These are phyloP conservation scores for Phytophthora boehmeriae DNA, from an alignment of 352 stramenopile species.

Conservation along the genomic window DNA sequence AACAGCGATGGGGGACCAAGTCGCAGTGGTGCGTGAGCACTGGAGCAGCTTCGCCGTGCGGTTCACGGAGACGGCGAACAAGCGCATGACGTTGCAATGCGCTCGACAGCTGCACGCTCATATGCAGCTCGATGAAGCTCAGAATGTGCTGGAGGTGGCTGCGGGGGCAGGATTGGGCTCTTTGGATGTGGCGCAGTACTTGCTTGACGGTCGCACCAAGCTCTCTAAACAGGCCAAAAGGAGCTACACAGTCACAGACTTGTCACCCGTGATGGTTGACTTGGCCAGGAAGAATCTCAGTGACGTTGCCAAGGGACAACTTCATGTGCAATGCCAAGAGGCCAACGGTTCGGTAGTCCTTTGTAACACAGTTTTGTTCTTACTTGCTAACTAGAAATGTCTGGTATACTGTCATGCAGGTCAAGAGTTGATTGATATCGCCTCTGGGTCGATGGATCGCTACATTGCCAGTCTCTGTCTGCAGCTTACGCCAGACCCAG, in stretches of 20 bases:
- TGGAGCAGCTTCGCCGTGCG: slow-evolving; percentile 45
- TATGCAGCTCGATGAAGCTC: slow-evolving; percentile 50
- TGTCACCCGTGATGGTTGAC: slow-evolving; percentile 50
- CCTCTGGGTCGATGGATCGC: slow-evolving; percentile 43
- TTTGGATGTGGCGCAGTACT: slow-evolving; percentile 36
- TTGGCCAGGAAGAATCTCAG: slow-evolving; percentile 40
- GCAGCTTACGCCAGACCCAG: slow-evolving; percentile 51
- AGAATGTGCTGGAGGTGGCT: slow-evolving; percentile 54
- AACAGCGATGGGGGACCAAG: slow-evolving; percentile 12
- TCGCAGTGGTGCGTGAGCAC: slow-evolving; percentile 20
- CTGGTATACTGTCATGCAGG: no score
- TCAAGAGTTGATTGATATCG: slow-evolving; percentile 44
- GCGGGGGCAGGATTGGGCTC: slow-evolving; percentile 54
- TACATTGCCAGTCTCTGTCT: slow-evolving; percentile 60
- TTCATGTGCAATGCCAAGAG: slow-evolving; percentile 36
- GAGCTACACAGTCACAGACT: slow-evolving; percentile 44
- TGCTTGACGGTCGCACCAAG: slow-evolving; percentile 21
- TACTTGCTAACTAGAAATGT: no score
- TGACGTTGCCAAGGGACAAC: slow-evolving; percentile 1
- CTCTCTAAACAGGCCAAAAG: slow-evolving; percentile 28
- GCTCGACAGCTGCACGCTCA: slow-evolving; percentile 47
- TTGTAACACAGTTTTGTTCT: neutral
- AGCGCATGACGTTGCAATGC: slow-evolving; percentile 55
- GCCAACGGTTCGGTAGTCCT: slow-evolving; percentile 41
- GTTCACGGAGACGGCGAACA: slow-evolving; percentile 60